phyloP scores from a whole-genome alignment of 2,329 filamentous ascomycete genomes.

The Tolypocladium ophioglossoides region DNA sequence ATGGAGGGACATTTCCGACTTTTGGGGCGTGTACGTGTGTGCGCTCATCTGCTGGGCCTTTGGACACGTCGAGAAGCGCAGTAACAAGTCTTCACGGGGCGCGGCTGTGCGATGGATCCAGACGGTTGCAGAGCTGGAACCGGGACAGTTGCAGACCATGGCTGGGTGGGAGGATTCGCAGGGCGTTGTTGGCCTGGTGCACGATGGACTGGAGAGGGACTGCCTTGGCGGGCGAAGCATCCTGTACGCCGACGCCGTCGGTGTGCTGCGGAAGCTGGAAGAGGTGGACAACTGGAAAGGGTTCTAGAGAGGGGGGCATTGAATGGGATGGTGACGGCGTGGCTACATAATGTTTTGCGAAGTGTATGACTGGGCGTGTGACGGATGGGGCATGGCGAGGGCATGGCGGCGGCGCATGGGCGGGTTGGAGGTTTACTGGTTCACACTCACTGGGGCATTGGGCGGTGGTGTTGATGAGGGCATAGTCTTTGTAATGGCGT shows the following conservation, averaged over 20 bases:
- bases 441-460: background rate
- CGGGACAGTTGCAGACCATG: constrained; percentile 27
- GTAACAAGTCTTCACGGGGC: constrained; percentile 9
- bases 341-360: background rate
- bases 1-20: constrained; percentile 33
- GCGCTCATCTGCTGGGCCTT: constrained; percentile 51
- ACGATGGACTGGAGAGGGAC: constrained; percentile 35
- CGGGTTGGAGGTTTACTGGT: background rate
- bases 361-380: background rate
- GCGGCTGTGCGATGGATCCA: constrained; percentile 26
- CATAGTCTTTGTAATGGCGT: background rate
- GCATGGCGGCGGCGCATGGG: background rate
- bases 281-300: constrained; percentile 30
- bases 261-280: constrained; percentile 41
- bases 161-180: constrained; percentile 25
- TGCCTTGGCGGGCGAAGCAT: constrained; percentile 37
- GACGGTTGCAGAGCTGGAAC: constrained; percentile 27
- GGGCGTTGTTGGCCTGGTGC: constrained; percentile 38
- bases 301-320: constrained; percentile 3
- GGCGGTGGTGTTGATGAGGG: too few relatives aligned
- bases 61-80: constrained; percentile 21
- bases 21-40: constrained; percentile 47
- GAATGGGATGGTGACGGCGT: background rate
- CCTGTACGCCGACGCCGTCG: constrained; percentile 41
- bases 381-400: background rate